Conservation (phyloP, 805 yeast genomes). For the Wickerhamiella azymoides region DNA sequence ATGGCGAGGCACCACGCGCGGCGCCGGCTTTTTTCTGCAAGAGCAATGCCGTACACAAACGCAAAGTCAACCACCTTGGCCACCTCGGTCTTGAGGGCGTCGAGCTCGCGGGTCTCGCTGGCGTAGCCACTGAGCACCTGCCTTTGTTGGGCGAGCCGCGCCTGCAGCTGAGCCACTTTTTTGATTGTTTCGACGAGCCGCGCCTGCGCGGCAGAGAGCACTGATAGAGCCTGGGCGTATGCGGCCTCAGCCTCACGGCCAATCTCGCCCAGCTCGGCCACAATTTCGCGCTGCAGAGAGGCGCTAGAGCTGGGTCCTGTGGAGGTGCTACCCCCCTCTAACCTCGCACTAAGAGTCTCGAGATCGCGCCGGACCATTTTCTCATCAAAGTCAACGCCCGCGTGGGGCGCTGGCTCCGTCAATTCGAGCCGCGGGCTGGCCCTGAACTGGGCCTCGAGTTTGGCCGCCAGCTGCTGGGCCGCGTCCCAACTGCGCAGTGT, state of each 20-base stretch:
- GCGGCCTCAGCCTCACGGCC: background rate
- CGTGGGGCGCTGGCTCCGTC: background rate
- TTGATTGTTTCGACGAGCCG: slow-evolving; percentile 10
- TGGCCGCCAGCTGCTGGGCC: background rate
- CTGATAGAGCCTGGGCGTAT: background rate
- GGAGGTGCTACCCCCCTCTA: background rate
- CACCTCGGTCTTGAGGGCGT: slow-evolving; percentile 21
- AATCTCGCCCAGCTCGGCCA: too few relatives aligned
- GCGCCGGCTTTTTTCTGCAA: slow-evolving; percentile 26
- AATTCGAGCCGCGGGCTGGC: background rate
- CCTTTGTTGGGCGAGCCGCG: slow-evolving; percentile 18
- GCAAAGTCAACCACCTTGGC: slow-evolving; percentile 27
- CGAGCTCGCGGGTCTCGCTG: slow-evolving; percentile 18
- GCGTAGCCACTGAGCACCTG: slow-evolving; percentile 19
- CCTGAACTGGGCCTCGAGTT: background rate
- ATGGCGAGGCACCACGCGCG: slow-evolving; percentile 20
- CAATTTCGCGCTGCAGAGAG: too few relatives aligned
- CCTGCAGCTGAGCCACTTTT: slow-evolving; percentile 20
- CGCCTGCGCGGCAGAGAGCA: slow-evolving; percentile 5
- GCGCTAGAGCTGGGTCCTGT: background rate
- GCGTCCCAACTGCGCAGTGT: background rate
- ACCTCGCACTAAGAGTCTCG: background rate
- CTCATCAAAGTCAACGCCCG: background rate
- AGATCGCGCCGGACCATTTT: background rate
- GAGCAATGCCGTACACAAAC: slow-evolving; percentile 25